Evolutionary conservation across 1,139 yeast species (phyloP).

Genomic region (Debaryomyces subglobosus): DNA sequence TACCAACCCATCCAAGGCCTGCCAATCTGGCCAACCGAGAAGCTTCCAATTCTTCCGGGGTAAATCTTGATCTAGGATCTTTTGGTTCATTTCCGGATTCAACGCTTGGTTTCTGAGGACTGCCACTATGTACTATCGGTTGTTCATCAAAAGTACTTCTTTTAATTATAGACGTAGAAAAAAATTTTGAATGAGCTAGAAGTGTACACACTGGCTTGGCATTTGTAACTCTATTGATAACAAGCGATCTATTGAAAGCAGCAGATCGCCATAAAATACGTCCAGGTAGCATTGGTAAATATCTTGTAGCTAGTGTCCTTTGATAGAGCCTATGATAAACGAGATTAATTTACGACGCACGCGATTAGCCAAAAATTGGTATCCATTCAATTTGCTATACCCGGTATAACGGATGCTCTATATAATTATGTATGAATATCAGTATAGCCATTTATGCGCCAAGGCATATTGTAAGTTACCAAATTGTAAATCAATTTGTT

Average conservation of each 20-base stretch:
- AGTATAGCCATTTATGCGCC: neutral
- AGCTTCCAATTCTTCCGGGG: slow-evolving; percentile 55
- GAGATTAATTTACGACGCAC: neutral
- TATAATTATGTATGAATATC: neutral
- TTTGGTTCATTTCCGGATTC: neutral
- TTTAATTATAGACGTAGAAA: neutral
- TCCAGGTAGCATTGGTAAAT: neutral
- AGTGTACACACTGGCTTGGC: neutral
- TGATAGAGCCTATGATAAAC: neutral
- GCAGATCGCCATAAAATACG: neutral
- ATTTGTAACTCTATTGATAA: neutral
- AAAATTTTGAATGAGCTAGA: neutral
- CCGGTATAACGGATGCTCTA: neutral
- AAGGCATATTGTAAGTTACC: neutral
- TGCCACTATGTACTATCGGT: neutral
- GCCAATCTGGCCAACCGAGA: slow-evolving; percentile 61
- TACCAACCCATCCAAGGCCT: slow-evolving; percentile 61
- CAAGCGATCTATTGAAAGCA: neutral
- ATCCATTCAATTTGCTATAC: neutral
- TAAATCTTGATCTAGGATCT: slow-evolving; percentile 30
- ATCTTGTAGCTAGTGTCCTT: neutral
- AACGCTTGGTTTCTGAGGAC: neutral
- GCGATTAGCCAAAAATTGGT: neutral
- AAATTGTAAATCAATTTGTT: neutral
- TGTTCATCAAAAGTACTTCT: neutral